These are phyloP conservation scores for Ulmus americana DNA, from an alignment of 331 rosid species.

Conservation along the genomic window DNA sequence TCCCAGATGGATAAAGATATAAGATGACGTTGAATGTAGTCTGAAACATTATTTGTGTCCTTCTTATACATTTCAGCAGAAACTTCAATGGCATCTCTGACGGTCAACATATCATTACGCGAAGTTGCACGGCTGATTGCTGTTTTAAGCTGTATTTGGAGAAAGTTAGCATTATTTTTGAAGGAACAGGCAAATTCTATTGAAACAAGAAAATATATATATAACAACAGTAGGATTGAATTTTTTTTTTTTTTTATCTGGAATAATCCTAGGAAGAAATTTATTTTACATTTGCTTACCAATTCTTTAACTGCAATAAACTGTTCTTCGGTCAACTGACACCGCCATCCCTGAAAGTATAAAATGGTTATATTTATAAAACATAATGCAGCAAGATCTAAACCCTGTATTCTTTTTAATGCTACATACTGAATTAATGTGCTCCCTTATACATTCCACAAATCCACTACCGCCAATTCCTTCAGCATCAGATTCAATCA, in stretches of 20 bases:
- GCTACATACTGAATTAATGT: constrained; percentile 79
- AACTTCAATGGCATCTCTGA: constrained; percentile 98
- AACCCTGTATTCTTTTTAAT: constrained; percentile 17
- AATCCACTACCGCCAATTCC: constrained; percentile 99
- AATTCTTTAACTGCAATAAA: constrained; percentile 97
- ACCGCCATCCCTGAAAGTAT: constrained; percentile 75
- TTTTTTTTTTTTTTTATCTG: too few relatives aligned
- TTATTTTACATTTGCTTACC: constrained; percentile 40
- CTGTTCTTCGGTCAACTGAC: constrained; percentile 93
- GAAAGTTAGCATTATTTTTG: constrained; percentile 13
- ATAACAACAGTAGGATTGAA: neutral
- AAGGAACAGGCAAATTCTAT: neutral
- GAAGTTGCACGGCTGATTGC: constrained; percentile 90
- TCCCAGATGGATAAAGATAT: constrained; percentile 92
- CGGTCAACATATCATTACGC: constrained; percentile 66
- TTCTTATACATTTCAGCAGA: constrained; percentile 89
- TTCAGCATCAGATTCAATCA: constrained; percentile 98
- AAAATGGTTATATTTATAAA: constrained; percentile 26
- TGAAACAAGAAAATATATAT: neutral
- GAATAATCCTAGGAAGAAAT: constrained; percentile 1
- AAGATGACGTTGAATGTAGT: constrained; percentile 89
- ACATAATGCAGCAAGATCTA: constrained; percentile 8
- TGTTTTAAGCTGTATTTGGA: constrained; percentile 71
- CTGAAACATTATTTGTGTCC: constrained; percentile 74
- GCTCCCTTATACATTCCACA: constrained; percentile 95